Percentiles rank a stretch among this genome's conserved stretches.
These are phyloP conservation scores for Claviceps africana DNA, from an alignment of 2,329 filamentous ascomycete species.

Conservation along the genomic window DNA sequence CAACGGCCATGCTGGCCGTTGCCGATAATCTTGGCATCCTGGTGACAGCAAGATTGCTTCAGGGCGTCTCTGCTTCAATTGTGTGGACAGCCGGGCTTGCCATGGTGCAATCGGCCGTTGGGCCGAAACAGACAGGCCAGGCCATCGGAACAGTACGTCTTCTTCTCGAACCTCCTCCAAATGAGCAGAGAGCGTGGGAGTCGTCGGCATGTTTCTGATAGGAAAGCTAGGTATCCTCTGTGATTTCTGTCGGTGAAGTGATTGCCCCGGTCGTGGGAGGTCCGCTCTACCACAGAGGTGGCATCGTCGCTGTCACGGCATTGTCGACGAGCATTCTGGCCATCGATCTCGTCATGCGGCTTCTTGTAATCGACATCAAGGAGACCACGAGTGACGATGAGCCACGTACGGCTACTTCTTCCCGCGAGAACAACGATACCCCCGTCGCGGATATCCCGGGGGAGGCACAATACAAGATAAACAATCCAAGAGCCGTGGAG, in stretches of 20 bases:
- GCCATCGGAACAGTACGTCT: background rate
- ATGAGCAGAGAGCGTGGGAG: background rate
- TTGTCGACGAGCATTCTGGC: background rate
- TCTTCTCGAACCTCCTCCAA: background rate
- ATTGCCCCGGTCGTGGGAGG: background rate
- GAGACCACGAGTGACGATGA: background rate
- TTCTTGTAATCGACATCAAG: background rate
- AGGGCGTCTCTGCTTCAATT: background rate
- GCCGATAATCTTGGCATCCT: background rate
- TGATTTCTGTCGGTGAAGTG: background rate
- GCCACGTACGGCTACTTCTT: no score
- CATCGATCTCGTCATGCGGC: background rate
- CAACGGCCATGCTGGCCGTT: background rate
- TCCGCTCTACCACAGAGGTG: background rate
- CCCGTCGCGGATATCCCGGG: no score
- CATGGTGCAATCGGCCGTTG: background rate
- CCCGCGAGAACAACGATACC: background rate
- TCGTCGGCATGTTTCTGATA: no score
- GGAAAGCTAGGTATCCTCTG: background rate
- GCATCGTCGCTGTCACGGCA: background rate
- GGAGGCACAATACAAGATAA: background rate
- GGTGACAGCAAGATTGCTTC: background rate
- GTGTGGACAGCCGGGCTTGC: slow-evolving; percentile 1
- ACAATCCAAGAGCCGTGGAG: background rate
- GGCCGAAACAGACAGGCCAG: background rate